A percentile compares a stretch with the other conserved stretches of the same genome.
Conservation (phyloP, 441 rosid genomes). For the Daphne laureola region DNA sequence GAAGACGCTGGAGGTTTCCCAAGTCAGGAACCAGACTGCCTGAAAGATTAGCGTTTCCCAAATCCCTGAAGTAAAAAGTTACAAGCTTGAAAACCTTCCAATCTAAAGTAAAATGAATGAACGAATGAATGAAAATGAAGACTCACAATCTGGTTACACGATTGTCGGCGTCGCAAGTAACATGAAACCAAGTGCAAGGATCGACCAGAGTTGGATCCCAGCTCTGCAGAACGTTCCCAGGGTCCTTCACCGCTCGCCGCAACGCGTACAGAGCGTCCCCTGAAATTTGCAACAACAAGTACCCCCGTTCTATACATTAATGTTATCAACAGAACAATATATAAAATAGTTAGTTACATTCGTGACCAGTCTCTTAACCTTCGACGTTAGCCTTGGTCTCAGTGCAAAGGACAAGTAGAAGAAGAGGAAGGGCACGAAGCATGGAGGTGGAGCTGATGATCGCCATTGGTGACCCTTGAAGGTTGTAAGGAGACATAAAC, state of each 20-base stretch:
- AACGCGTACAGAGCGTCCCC: conserved; percentile 62
- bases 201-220: conserved; percentile 82
- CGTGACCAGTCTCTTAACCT: conserved; percentile 20
- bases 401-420: conserved; percentile 15
- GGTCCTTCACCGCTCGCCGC: conserved; percentile 57
- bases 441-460: neutral
- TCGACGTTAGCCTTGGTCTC: conserved; percentile 38
- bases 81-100: conserved; percentile 9
- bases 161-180: conserved; percentile 47
- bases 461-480: conserved; percentile 23
- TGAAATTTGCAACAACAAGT: conserved; percentile 11
- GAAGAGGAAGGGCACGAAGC: conserved; percentile 14
- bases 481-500: conserved; percentile 2
- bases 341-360: neutral
- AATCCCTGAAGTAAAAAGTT: conserved; percentile 39
- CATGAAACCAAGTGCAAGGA: conserved; percentile 87
- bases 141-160: conserved; percentile 68
- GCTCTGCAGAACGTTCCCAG: conserved; percentile 51
- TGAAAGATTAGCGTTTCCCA: conserved; percentile 54
- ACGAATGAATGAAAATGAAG: neutral
- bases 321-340: neutral
- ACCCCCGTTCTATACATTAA: neutral
- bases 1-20: conserved; percentile 57
- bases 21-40: conserved; percentile 59
- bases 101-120: conserved; percentile 8